phyloP scores from a whole-genome alignment of 2,329 filamentous ascomycete genomes.

The Chrysoporthe puriensis region DNA sequence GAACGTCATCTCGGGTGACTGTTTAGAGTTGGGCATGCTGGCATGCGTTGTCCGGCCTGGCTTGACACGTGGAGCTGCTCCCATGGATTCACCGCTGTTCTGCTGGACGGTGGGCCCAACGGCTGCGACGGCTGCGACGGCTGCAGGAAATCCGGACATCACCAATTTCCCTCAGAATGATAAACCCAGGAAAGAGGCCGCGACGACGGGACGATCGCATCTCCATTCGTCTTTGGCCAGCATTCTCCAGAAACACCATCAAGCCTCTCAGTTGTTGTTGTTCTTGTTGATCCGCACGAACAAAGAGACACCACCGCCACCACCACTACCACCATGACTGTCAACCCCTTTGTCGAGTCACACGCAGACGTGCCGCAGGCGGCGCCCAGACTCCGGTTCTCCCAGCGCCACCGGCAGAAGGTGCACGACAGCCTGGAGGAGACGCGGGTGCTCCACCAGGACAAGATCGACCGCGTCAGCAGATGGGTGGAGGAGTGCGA shows the following conservation, averaged over 20 bases:
- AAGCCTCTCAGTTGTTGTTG: background rate
- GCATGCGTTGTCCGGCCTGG: slow-evolving; percentile 2
- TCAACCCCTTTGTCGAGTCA: background rate
- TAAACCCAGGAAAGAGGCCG: background rate
- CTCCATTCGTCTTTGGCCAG: background rate
- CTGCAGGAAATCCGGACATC: background rate
- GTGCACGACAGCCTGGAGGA: slow-evolving; percentile 7
- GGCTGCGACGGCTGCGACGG: no score
- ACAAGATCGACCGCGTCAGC: slow-evolving; percentile 10
- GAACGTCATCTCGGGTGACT: background rate
- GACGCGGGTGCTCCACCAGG: background rate
- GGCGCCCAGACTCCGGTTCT: slow-evolving; percentile 3
- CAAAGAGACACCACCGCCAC: no score
- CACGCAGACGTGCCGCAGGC: slow-evolving; percentile 7
- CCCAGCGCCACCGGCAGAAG: slow-evolving; percentile 8
- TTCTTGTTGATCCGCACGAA: no score
- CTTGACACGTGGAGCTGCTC: slow-evolving; percentile 7
- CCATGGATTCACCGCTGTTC: slow-evolving; percentile 12
- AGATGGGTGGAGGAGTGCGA: slow-evolving; percentile 11
- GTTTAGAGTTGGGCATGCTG: background rate
- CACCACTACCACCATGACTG: background rate
- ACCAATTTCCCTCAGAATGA: slow-evolving; percentile 4
- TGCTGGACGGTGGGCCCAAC: background rate
- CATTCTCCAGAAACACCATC: background rate
- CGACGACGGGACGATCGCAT: background rate